These are phyloP conservation scores for Boletus rufocinnamomeus DNA, from an alignment of 768 basidiomycete genomes.

Conservation along the genomic window DNA sequence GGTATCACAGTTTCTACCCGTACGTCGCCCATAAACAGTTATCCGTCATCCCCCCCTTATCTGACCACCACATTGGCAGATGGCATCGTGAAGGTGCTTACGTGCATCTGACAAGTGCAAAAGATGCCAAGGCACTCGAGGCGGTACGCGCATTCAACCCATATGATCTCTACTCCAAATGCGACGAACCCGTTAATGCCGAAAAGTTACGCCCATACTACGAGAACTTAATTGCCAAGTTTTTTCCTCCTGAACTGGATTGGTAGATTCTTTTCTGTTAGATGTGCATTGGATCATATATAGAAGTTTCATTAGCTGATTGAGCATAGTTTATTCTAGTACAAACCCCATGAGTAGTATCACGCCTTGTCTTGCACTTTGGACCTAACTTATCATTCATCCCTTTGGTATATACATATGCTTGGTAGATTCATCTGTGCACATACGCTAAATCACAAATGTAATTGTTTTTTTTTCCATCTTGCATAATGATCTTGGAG, in stretches of 20 bases:
- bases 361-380: background rate
- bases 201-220: constrained; percentile 81
- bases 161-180: constrained; percentile 93
- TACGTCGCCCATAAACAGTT: constrained; percentile 32
- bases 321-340: constrained; percentile 5
- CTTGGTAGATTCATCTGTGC: constrained; percentile 9
- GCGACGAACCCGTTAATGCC: constrained; percentile 64
- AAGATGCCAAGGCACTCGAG: constrained; percentile 61
- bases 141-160: constrained; percentile 91
- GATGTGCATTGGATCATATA: background rate
- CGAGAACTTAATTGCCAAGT: constrained; percentile 76
- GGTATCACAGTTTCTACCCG: constrained; percentile 95
- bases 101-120: constrained; percentile 72
- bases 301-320: constrained; percentile 8
- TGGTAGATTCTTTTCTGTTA: constrained; percentile 56
- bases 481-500: constrained; percentile 3
- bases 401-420: constrained; percentile 1
- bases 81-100: constrained; percentile 93
- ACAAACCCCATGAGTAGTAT: background rate
- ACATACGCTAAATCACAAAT: constrained; percentile 2
- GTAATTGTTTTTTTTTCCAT: background rate
- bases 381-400: constrained; percentile 21
- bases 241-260: constrained; percentile 78
- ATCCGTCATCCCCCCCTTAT: background rate
- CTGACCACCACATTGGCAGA: constrained; percentile 30